Conservation (phyloP, 2,329 filamentous ascomycete species). For the Trichophyton verrucosum region DNA sequence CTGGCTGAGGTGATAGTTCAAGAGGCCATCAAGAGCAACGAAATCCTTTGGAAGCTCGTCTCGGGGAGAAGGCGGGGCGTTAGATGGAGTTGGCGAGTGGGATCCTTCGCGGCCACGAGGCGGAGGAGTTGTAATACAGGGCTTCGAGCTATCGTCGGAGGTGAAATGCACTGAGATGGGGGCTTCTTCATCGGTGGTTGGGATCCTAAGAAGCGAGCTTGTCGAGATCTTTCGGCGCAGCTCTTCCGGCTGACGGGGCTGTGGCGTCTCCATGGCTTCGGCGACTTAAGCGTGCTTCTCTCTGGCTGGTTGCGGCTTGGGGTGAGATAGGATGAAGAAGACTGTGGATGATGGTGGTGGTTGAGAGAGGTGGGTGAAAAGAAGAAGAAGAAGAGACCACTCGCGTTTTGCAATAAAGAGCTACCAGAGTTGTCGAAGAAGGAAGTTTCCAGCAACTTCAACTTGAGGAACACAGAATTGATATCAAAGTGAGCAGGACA, state of each 20-base stretch:
- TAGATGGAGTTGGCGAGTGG: neutral
- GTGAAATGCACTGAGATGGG: slow-evolving; percentile 1
- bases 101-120: slow-evolving; percentile 2
- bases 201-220: slow-evolving; percentile 1
- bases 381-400: neutral
- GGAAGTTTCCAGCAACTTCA: slow-evolving; percentile 1
- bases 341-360: neutral
- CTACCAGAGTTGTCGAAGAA: neutral
- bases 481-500: neutral
- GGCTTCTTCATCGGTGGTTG: neutral
- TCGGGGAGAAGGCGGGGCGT: neutral
- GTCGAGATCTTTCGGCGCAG: slow-evolving; percentile 9
- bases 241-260: neutral
- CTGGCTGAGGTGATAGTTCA: slow-evolving; percentile 21
- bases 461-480: neutral
- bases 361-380: neutral
- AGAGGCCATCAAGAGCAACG: slow-evolving; percentile 15
- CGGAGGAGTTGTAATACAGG: neutral
- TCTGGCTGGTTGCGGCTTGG: neutral
- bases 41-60: slow-evolving; percentile 14
- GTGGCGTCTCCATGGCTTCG: neutral
- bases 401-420: neutral
- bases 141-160: neutral
- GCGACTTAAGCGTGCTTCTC: no score
- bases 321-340: neutral